Base-by-base conservation (phyloP, 495 filamentous ascomycete genomes). In the Penicillium goetzii region DNA sequence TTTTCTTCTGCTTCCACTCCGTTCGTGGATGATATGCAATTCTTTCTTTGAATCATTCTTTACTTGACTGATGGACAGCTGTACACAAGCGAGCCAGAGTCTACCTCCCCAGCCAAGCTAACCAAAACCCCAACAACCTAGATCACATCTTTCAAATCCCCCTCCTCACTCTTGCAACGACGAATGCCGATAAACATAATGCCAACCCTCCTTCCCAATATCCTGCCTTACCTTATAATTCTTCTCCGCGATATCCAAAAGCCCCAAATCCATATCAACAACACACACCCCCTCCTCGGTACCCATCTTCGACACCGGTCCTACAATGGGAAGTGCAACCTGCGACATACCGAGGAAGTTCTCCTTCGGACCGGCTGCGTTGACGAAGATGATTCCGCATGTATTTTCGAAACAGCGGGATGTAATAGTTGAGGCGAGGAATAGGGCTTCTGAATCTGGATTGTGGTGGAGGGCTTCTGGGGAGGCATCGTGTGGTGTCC, bases 401-500 rank as follows among this genome's bases (percentile, higher is more conserved):
- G 90, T 93, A 64, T 94, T 95, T 76, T 97, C 92, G 68, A 87
- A 97, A 19, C 89, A 86, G 34, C 93, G 80, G 0, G 89, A 73
- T 14, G 87, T 87, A 6, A 92, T 65, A 17, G 83, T 87, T 19
- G 82, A 85, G 53, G 90, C 82, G 14, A 97, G 72, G 71, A 96
- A 93, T 30, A 92, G 64, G 0, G 76, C 80, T 77, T 97, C 93
- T 0, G 84, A 82, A 10, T 72, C 66, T 0, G 88, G 83, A 61
- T 95, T 96, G 25, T 84, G 62, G 3, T 65, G 59, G 11, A 84
- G 72, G 0, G 83, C 85, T 7, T 78, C 80, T 7, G 80, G 74
- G 11, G 82, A 85, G 52, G 88, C 88, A 57, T 94, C 91, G 43
- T 74, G 58, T 8, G 71, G 70, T 2, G 72, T 77, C 78, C 78